Percentiles rank a stretch among this genome's conserved stretches.
phyloP scores from a whole-genome alignment of 2,329 filamentous ascomycete species.

The Colletotrichum eremochloae region DNA sequence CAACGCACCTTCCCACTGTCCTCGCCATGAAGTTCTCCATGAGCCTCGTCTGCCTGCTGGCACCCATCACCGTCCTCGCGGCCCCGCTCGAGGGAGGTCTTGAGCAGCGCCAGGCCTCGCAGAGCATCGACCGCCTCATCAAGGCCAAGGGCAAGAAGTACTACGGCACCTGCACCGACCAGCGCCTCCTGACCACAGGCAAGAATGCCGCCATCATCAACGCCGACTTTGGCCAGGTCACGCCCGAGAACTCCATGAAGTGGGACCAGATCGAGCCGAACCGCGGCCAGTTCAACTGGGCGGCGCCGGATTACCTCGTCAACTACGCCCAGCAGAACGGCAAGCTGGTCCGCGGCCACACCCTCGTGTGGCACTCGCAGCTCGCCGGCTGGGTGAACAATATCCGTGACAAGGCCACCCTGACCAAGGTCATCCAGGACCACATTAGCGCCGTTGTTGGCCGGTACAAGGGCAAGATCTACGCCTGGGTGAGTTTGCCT shows the following conservation, averaged over 20 bases:
- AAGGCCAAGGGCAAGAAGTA: conserved; percentile 75
- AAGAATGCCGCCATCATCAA: conserved; percentile 70
- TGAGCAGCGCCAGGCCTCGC: conserved; percentile 55
- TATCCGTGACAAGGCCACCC: conserved; percentile 63
- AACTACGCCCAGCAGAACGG: conserved; percentile 68
- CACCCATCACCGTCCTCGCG: conserved; percentile 54
- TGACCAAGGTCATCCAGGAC: conserved; percentile 69
- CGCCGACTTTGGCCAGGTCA: conserved; percentile 73
- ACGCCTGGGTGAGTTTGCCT: conserved; percentile 60
- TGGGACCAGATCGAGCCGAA: conserved; percentile 70
- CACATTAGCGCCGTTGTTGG: conserved; percentile 71
- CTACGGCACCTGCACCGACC: conserved; percentile 70
- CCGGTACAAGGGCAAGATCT: conserved; percentile 74
- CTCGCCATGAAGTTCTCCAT: conserved; percentile 44
- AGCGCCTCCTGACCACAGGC: conserved; percentile 61
- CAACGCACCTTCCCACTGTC: neutral
- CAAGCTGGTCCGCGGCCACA: conserved; percentile 74
- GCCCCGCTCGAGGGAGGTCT: conserved; percentile 46
- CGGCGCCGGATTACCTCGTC: conserved; percentile 69
- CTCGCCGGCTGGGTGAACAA: conserved; percentile 70
- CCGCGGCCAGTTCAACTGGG: conserved; percentile 67
- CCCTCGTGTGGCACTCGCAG: conserved; percentile 74
- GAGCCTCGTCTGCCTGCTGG: conserved; percentile 52
- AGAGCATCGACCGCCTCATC: conserved; percentile 68
- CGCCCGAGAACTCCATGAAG: conserved; percentile 79